phyloP scores from a whole-genome alignment of 2,329 filamentous ascomycete genomes.

The Colletotrichum phormii region DNA sequence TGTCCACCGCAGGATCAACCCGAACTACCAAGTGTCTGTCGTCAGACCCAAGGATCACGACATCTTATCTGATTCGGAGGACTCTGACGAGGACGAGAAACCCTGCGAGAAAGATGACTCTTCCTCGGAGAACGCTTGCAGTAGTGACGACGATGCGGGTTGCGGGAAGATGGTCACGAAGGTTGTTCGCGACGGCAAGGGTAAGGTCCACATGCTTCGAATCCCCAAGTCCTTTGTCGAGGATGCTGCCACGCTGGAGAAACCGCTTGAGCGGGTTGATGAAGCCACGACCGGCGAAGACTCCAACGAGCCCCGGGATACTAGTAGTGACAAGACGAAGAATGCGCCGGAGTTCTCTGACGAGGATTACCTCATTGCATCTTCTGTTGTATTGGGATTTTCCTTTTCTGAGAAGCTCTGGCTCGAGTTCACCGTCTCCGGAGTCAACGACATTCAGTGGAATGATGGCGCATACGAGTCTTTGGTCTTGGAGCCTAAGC shows the following conservation, averaged over 20 bases:
- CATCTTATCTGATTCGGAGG: slow-evolving; percentile 61
- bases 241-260: slow-evolving; percentile 55
- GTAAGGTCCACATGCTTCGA: slow-evolving; percentile 44
- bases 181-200: slow-evolving; percentile 59
- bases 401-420: slow-evolving; percentile 90
- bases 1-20: slow-evolving; percentile 85
- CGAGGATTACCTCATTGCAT: slow-evolving; percentile 86
- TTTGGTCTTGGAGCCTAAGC: slow-evolving; percentile 75
- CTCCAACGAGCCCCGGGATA: slow-evolving; percentile 34
- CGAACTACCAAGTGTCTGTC: slow-evolving; percentile 83
- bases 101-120: slow-evolving; percentile 50
- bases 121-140: slow-evolving; percentile 51
- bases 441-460: slow-evolving; percentile 85
- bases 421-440: slow-evolving; percentile 87
- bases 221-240: slow-evolving; percentile 49
- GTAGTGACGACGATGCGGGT: slow-evolving; percentile 54
- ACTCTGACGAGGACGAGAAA: slow-evolving; percentile 59
- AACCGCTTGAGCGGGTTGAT: slow-evolving; percentile 57
- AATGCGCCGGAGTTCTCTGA: slow-evolving; percentile 73
- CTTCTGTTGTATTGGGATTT: slow-evolving; percentile 87
- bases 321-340: slow-evolving; percentile 47
- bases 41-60: slow-evolving; percentile 80
- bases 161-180: slow-evolving; percentile 61
- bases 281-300: slow-evolving; percentile 43
- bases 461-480: slow-evolving; percentile 86